phyloP scores from a whole-genome alignment of 2,329 filamentous ascomycete genomes.

The Decorospora gaudefroyi region DNA sequence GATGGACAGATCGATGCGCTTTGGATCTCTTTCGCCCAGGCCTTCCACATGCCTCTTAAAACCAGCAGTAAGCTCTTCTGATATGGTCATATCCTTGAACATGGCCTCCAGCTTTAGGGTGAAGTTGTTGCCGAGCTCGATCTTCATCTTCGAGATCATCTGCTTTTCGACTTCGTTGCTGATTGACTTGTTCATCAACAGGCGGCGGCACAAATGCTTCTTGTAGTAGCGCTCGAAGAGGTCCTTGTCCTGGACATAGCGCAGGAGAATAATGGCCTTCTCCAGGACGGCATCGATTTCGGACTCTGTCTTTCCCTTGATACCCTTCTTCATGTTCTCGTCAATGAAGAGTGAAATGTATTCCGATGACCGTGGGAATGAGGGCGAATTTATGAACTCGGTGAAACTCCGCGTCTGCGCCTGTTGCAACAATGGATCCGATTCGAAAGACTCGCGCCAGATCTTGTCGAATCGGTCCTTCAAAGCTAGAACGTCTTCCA shows the following conservation, averaged over 20 bases:
- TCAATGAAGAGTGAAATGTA: constrained; percentile 97
- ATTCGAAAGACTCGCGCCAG: constrained; percentile 71
- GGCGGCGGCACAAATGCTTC: constrained; percentile 85
- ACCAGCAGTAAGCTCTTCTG: constrained; percentile 75
- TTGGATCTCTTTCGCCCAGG: constrained; percentile 60
- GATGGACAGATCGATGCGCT: constrained; percentile 77
- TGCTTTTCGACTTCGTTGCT: constrained; percentile 92
- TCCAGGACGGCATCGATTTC: constrained; percentile 85
- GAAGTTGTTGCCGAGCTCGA: constrained; percentile 92
- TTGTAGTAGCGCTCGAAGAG: constrained; percentile 98
- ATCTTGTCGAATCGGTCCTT: constrained; percentile 90
- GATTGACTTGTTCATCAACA: constrained; percentile 86
- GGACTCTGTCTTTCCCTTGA: constrained; percentile 87
- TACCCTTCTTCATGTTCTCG: constrained; percentile 90
- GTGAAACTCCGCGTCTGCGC: constrained; percentile 85
- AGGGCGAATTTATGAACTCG: constrained; percentile 79
- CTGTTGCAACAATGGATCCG: constrained; percentile 77
- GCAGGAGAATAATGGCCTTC: constrained; percentile 83
- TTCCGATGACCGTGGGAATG: constrained; percentile 81
- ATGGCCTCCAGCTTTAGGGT: constrained; percentile 93
- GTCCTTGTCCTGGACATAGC: constrained; percentile 90
- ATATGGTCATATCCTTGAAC: constrained; percentile 95
- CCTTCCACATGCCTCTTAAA: constrained; percentile 73
- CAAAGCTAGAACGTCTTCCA: constrained; percentile 81
- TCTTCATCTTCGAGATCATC: constrained; percentile 96